Evolutionary conservation across 768 basidiomycete genomes (phyloP).

Genomic region (Dacryopinax spathularia): DNA sequence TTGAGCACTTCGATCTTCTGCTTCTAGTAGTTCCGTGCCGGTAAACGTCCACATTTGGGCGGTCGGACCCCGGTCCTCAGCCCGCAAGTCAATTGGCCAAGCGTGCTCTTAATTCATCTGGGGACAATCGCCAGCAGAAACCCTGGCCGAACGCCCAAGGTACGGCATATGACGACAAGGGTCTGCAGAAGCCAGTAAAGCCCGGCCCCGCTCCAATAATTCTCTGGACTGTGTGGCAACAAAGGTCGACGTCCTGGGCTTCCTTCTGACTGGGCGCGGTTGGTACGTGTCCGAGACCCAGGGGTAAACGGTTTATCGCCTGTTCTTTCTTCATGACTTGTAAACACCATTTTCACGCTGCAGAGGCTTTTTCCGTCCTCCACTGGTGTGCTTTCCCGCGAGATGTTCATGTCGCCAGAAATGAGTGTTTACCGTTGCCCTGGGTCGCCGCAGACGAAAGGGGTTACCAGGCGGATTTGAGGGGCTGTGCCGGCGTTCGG

Average conservation of each 20-base stretch:
- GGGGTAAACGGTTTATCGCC: background rate
- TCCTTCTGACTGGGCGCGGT: background rate
- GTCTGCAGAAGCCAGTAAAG: too few relatives aligned
- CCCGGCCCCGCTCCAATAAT: too few relatives aligned
- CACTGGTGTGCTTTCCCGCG: background rate
- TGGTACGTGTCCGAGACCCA: background rate
- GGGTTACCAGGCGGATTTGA: background rate
- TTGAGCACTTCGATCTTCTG: background rate
- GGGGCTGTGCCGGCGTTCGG: background rate
- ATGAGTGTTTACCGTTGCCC: background rate
- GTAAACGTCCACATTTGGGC: background rate
- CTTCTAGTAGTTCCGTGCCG: background rate
- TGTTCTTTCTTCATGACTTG: background rate
- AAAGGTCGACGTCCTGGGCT: too few relatives aligned
- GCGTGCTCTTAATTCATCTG: slow-evolving; percentile 1
- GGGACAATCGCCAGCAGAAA: background rate
- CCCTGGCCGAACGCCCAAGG: background rate
- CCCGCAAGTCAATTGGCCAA: background rate
- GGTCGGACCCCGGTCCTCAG: background rate
- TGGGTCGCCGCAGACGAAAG: background rate
- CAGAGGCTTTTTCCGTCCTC: background rate
- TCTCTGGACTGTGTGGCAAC: too few relatives aligned
- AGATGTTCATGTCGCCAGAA: background rate
- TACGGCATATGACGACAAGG: background rate
- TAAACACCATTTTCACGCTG: background rate